These are phyloP conservation scores for Backusella parvicylindrica DNA, from an alignment of 192 early-diverging fungal genomes.

Conservation along the genomic window DNA sequence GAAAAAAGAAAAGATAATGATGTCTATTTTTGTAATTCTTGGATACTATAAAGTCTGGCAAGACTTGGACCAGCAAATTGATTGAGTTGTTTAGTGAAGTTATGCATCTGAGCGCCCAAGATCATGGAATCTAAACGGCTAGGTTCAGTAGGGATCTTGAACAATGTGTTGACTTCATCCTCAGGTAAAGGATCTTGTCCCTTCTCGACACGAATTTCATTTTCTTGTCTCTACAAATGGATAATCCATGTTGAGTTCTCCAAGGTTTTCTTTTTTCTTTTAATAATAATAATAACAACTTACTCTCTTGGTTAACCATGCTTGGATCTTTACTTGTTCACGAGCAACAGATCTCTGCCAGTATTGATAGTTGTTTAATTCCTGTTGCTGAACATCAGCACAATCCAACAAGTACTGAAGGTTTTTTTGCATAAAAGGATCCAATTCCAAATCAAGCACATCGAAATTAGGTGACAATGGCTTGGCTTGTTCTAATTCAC, in stretches of 20 bases:
- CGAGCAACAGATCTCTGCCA: slow-evolving; percentile 91
- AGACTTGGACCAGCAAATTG: slow-evolving; percentile 93
- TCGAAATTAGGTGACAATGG: slow-evolving; percentile 60
- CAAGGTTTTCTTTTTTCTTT: background rate
- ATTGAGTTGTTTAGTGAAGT: slow-evolving; percentile 89
- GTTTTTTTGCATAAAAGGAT: slow-evolving; percentile 85
- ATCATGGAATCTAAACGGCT: slow-evolving; percentile 88
- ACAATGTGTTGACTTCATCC: slow-evolving; percentile 67
- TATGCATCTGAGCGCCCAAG: slow-evolving; percentile 87
- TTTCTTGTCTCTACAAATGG: slow-evolving; percentile 64
- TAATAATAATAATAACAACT: slow-evolving; percentile 11
- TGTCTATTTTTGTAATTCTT: slow-evolving; percentile 67
- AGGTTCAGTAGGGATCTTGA: slow-evolving; percentile 81
- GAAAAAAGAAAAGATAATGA: background rate
- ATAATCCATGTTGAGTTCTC: background rate
- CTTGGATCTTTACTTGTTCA: slow-evolving; percentile 77
- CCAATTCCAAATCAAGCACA: slow-evolving; percentile 77
- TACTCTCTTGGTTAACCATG: slow-evolving; percentile 57
- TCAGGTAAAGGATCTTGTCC: slow-evolving; percentile 76
- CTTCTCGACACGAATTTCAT: slow-evolving; percentile 57
- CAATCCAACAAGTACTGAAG: slow-evolving; percentile 77
- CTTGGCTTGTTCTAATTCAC: slow-evolving; percentile 34
- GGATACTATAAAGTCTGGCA: slow-evolving; percentile 84
- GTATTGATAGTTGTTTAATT: slow-evolving; percentile 89
- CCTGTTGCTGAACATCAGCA: slow-evolving; percentile 87